Evolutionary conservation across 345 rosid genomes (phyloP).

Genomic region (Camelina neglecta): DNA sequence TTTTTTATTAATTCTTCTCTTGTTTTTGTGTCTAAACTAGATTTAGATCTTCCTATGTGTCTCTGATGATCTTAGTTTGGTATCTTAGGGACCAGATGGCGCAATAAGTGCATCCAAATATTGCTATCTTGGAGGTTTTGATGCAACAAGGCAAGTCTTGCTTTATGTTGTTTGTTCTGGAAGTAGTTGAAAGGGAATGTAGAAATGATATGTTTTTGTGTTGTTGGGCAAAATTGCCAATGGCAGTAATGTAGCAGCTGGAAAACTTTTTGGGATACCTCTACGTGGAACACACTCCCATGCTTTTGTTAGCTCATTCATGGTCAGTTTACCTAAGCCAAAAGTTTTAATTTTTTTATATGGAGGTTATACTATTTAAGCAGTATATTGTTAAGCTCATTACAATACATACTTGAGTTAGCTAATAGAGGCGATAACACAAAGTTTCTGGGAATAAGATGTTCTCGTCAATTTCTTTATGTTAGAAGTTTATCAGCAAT

Average conservation of each 20-base stretch:
- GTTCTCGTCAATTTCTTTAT: not conserved
- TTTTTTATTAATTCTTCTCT: constrained; percentile 28
- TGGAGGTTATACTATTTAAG: not conserved
- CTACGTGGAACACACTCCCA: constrained; percentile 98
- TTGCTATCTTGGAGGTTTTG: constrained; percentile 97
- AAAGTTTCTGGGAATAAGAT: not conserved
- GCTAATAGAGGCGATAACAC: not conserved
- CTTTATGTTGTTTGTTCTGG: not conserved
- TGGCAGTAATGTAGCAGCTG: constrained; percentile 95
- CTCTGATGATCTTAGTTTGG: constrained; percentile 33
- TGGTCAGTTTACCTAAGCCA: constrained; percentile 58
- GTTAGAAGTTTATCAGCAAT: not conserved
- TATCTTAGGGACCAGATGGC: constrained; percentile 91
- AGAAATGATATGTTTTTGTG: not conserved
- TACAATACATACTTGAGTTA: not conserved
- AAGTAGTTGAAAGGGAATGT: not conserved
- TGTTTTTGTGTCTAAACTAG: not conserved
- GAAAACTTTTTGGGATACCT: constrained; percentile 88
- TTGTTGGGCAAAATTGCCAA: constrained; percentile 7
- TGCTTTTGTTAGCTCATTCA: constrained; percentile 98
- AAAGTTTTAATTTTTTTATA: not conserved
- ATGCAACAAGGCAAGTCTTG: constrained; percentile 79
- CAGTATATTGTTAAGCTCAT: not conserved
- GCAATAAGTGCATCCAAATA: constrained; percentile 90
- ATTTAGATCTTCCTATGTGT: not conserved